Evolutionary conservation across 371 early-diverging fungal species (phyloP), one percentile per base, ranked within the genome.

Genomic region (Mucor velutinosus): DNA sequence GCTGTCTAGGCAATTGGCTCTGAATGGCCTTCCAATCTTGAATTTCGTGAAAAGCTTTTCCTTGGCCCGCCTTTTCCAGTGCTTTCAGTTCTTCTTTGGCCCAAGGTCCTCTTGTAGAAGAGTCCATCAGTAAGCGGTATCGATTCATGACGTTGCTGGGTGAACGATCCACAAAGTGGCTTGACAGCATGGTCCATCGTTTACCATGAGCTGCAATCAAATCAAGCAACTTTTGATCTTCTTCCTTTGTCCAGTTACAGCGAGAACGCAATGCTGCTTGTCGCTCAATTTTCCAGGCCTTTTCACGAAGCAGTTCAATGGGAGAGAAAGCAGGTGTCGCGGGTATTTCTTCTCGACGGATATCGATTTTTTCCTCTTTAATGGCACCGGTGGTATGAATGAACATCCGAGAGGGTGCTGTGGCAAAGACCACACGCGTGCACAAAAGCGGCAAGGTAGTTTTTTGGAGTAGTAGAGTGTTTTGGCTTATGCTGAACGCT

Each of bases 21-120:
- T 73, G 75, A 21, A 82, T 62, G 6, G 27, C 14, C 1, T 67
- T 66, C 80, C 80, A 82, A 29, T 78, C 64, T 17, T 58, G 17
- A 12, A 66, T 65, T 0, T 64, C 56, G 0, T 64, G 60, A 21
- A 35, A 47, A 0, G 51, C 43, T n/a, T 51, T 37, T 23, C 73
- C 65, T 4, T 61, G 32, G 3, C 73, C 70, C 4, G 69, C 21
- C 37, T 74, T 41, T 12, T 30, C 59, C 1, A 83, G 49, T 0
- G 6, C 30, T 0, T 66, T 51, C 3, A 79, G 3, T 55, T 83
- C 83, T 39, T 72, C 64, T 4, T 71, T 59, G 0, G 69, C 12
- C 76, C 79, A 83, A 8, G 76, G 78, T 12, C 83, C 81, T 23
- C 58, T 37, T 10, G 17, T n/a, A 0, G 41, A 6, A 15, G 23